Base-by-base conservation (phyloP, 495 filamentous ascomycete species). In the Aeminium ludgeri region DNA sequence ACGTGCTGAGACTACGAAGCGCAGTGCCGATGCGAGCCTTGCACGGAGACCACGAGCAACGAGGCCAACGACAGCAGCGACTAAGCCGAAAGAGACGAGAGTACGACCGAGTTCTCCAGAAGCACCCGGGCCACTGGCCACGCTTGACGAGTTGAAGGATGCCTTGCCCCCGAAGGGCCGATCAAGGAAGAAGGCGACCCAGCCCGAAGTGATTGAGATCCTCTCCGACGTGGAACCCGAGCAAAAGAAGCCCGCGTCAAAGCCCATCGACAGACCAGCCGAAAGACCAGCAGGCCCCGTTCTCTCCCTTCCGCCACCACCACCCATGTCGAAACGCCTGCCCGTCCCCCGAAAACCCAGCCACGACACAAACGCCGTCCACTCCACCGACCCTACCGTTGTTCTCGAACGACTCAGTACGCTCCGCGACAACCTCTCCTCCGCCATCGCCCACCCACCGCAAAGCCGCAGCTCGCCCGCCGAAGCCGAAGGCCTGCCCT, bases 381-480 rank as follows among this genome's bases (percentile, higher is more conserved):
- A 48, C 10, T 39, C 38, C 25, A 54, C 57, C 1, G 57, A 63
- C 43, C 59, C 59, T 2, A 38, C 38, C 2, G 34, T 48, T 6
- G 58, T 63, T 0, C 44, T 61, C 10, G 45, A 34, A 11, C 55
- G 48, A 10, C 49, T 60, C 13, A 46, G 46, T 11, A 53, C 36
- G 4, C 52, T 63, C 40, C 48, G 54, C 10, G 45, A 57, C 35
- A 63, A 59, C 36, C 44, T 63, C 5, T 45, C 48, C 3, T 44
- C 48, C 5, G 58, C 60, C 10, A 41, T 63, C 7, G n/a, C 40
- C 4, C 51, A 56, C 29, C 30, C 42, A 11, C n/a, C 27, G 1
- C 36, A 36, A 11, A 30, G 42, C 12, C 40, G 40, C 16, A 40
- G 36, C 8, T 37, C 46, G 1, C 13, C 34, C 6, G 30, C 32